A percentile compares a stretch with the other conserved stretches of the same genome.
These are phyloP conservation scores for Chrysanthemum lavandulifolium DNA, from an alignment of 129 eudicot species.

Conservation along the genomic window DNA sequence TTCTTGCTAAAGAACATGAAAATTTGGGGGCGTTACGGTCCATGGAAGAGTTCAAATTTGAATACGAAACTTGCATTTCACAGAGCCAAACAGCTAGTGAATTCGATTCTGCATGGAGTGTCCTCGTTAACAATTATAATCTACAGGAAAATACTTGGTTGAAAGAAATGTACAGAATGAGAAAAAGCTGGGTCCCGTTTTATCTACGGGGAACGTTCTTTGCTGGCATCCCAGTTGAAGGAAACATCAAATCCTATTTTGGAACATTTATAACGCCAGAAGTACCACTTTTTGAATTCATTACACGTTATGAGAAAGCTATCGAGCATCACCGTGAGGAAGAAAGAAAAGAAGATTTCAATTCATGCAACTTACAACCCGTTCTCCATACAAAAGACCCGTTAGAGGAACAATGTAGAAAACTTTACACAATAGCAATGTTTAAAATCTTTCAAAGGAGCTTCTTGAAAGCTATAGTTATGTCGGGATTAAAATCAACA, in stretches of 20 bases:
- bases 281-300: slow-evolving; percentile 52
- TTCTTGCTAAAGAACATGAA: slow-evolving; percentile 59
- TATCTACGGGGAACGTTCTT: slow-evolving; percentile 62
- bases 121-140: slow-evolving; percentile 56
- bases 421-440: slow-evolving; percentile 58
- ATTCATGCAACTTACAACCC: slow-evolving; percentile 60
- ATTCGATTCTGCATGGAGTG: slow-evolving; percentile 72
- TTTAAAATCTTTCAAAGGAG: slow-evolving; percentile 82
- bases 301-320: slow-evolving; percentile 67
- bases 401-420: slow-evolving; percentile 73
- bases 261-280: slow-evolving; percentile 47
- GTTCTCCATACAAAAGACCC: slow-evolving; percentile 84
- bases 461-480: slow-evolving; percentile 69
- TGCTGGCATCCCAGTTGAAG: slow-evolving; percentile 71
- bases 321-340: slow-evolving; percentile 70
- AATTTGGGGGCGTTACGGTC: slow-evolving; percentile 57
- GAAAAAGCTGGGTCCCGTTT: slow-evolving; percentile 84
- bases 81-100: slow-evolving; percentile 75
- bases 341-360: slow-evolving; percentile 73
- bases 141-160: slow-evolving; percentile 69
- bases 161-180: slow-evolving; percentile 67
- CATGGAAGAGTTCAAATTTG: slow-evolving; percentile 61
- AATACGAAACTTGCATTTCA: slow-evolving; percentile 68
- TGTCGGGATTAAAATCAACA: slow-evolving; percentile 66
- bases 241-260: slow-evolving; percentile 62